Base-by-base conservation (phyloP, 2,329 filamentous ascomycete species). In the Phyllosticta ampelicida region DNA sequence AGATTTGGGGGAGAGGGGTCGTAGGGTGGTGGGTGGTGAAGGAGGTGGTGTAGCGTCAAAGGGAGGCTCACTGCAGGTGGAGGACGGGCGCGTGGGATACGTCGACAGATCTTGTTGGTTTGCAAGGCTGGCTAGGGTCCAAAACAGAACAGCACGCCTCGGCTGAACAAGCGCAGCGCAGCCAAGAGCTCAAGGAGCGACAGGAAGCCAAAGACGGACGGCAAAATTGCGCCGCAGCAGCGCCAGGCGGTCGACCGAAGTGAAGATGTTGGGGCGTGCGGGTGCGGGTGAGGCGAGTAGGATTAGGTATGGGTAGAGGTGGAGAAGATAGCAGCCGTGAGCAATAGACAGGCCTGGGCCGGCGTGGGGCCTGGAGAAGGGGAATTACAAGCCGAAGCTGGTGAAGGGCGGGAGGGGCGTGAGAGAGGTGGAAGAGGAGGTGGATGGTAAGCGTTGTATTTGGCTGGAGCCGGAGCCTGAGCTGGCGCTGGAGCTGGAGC, bases 1-100 rank as follows among this genome's bases (percentile, higher is more conserved):
- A n/a, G n/a, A n/a, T n/a, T n/a, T n/a, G n/a, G n/a, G n/a, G n/a
- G n/a, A 48, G 29, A 30, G 29, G 51, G 20, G n/a, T 51, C 36
- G 36, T 16, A 44, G 36, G 36, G n/a, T 44, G 30, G 10, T n/a
- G 9, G 30, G 30, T 13, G 30, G 16, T 36, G 30, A 10, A 36
- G 30, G 11, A 16, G 30, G 36, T 26, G 23, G 23, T 26, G n/a
- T 18, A 44, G 36, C 36, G 36, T 44, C 36, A 44, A 18, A 16
- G 36, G 53, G 54, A 48, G 57, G 49, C 59, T 51, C 59, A 51
- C 55, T 51, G 56, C 26, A 51, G 58, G 53, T 20, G 36, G 54
- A 55, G 36, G 36, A 5, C 36, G 36, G n/a, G 36, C 36, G 13
- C 36, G 36, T n/a, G 36, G 36, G 36, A 44, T 44, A 18, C 16